A percentile compares a stretch with the other conserved stretches of the same genome.
These are phyloP conservation scores for Stellera chamaejasme DNA, from an alignment of 345 rosid genomes.

Conservation along the genomic window DNA sequence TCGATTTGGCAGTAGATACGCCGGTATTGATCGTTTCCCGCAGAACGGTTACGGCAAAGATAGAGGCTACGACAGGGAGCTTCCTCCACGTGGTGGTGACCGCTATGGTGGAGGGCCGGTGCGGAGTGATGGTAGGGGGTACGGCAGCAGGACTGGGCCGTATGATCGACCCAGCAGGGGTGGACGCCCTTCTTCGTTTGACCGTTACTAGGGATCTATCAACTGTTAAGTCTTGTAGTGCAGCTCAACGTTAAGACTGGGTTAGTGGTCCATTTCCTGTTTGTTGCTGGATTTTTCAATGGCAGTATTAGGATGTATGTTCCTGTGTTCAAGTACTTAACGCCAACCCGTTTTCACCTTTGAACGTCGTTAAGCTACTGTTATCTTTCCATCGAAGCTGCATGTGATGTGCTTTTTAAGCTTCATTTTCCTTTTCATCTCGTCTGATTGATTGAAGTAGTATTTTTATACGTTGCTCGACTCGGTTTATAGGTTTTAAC, in stretches of 20 bases:
- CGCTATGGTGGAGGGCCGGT: conserved; percentile 78
- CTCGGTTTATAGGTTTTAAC: too few species aligned
- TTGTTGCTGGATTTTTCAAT: too few species aligned
- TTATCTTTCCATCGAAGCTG: too few species aligned
- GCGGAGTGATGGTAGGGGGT: conserved; percentile 57
- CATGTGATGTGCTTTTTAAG: too few species aligned
- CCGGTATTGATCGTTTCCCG: conserved; percentile 67
- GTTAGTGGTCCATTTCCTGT: not conserved
- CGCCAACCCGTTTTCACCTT: too few species aligned
- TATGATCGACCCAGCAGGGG: conserved; percentile 78
- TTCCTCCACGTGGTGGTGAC: conserved; percentile 47
- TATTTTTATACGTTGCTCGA: too few species aligned
- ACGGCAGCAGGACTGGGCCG: conserved; percentile 64
- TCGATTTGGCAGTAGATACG: conserved; percentile 68
- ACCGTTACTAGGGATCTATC: conserved; percentile 41
- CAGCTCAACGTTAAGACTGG: not conserved
- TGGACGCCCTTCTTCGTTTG: conserved; percentile 61
- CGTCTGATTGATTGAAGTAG: too few species aligned
- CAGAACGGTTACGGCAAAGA: conserved; percentile 63
- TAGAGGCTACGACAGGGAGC: conserved; percentile 68
- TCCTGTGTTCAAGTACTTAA: too few species aligned
- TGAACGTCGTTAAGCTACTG: too few species aligned
- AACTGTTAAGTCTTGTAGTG: too few species aligned
- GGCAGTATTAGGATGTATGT: too few species aligned
- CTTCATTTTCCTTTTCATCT: too few species aligned